Base-by-base conservation (phyloP, 768 basidiomycete species). In the Pilatotrama ljubarskyi region DNA sequence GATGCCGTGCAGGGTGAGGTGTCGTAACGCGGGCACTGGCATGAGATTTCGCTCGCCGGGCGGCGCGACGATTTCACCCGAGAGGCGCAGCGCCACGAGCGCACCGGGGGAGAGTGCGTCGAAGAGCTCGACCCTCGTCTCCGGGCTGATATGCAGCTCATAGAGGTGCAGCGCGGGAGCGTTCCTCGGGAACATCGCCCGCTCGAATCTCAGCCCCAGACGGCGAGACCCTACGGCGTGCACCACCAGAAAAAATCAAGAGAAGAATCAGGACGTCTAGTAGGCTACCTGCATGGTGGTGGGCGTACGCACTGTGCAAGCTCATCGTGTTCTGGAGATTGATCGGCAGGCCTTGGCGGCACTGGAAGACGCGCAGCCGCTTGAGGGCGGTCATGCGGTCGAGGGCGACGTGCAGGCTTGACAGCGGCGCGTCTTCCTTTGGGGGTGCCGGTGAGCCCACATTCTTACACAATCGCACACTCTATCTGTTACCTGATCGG, bases 311-410 rank as follows among this genome's bases (percentile, higher is more conserved):
- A 66, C 67, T 47, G 49, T 61, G 56, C n/a, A 62, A 22, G 41
- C 36, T n/a, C 37, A 55, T 58, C 20, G 38, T 58, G 64, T 61
- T 51, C 44, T 63, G 49, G 13, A 62, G 54, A 35, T 59, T 58
- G 51, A 66, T 36, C 15, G 67, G 67, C 17, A 69, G 56, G 38
- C 68, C 68, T 57, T 67, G 69, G 25, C 61, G 52, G 58, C 66
- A 69, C 36, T 73, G 67, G 62, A 77, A 77, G 24, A 78, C 76
- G 41, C 76, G 73, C 25, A 77, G 41, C 26, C 50, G 69, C 35
- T 62, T 52, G 36, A 77, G 59, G 37, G 51, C 64, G 26, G 70
- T 26, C 61, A 76, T 53, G 54, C 61, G 70, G 36, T 60, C 64
- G n/a, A 77, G 68, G 2, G 64, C 72, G 37, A 66, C 59, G 47